phyloP scores from a whole-genome alignment of 2,329 filamentous ascomycete species.

The Aureobasidium pullulans region DNA sequence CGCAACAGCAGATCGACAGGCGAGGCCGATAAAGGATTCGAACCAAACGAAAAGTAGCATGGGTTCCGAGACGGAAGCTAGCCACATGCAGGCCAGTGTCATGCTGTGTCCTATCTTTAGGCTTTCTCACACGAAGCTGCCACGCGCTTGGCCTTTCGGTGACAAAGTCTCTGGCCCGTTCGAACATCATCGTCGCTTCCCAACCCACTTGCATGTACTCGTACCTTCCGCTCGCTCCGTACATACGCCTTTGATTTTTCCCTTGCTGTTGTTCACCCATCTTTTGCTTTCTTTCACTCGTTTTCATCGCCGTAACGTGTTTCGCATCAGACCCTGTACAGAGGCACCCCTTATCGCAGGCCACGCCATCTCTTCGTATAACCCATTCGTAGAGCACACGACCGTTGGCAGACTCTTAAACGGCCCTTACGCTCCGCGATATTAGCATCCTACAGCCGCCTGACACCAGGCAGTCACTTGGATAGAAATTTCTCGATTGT shows the following conservation, averaged over 20 bases:
- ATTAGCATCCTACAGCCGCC: background rate
- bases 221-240: background rate
- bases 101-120: slow-evolving; percentile 5
- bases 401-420: slow-evolving; percentile 5
- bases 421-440: background rate
- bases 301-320: background rate
- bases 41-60: background rate
- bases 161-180: background rate
- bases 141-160: background rate
- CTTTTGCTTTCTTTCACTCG: background rate
- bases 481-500: background rate
- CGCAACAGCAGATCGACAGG: slow-evolving; percentile 5
- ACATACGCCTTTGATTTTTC: slow-evolving; percentile 3
- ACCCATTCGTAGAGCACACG: background rate
- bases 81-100: background rate
- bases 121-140: slow-evolving; percentile 1
- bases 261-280: background rate
- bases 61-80: background rate
- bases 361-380: background rate
- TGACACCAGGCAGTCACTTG: slow-evolving; percentile 1
- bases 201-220: background rate
- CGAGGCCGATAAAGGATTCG: background rate
- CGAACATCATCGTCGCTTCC: slow-evolving; percentile 8
- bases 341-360: background rate
- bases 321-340: slow-evolving; percentile 1